Evolutionary conservation across 345 rosid species (phyloP).

Genomic region (Aegle marmelos): DNA sequence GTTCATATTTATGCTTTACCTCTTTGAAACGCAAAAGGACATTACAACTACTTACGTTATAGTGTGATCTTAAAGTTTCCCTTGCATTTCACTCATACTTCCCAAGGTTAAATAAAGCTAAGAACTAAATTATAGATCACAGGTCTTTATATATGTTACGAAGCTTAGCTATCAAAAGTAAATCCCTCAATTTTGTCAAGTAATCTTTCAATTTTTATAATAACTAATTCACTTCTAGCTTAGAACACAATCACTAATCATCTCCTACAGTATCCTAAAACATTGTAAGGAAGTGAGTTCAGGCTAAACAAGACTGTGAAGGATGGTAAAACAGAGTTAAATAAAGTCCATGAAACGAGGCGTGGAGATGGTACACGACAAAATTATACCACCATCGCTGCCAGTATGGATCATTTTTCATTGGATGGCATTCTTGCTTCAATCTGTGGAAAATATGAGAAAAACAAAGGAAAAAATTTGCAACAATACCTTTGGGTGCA

Average conservation of each 20-base stretch:
- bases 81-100: background rate
- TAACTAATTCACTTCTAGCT: background rate
- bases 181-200: background rate
- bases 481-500: conserved; percentile 77
- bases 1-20: background rate
- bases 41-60: background rate
- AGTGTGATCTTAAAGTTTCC: background rate
- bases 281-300: background rate
- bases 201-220: background rate
- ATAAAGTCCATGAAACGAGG: background rate
- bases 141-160: background rate
- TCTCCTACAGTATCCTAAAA: background rate
- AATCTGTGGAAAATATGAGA: background rate
- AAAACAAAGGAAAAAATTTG: background rate
- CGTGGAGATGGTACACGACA: background rate
- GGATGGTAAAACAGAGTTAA: background rate
- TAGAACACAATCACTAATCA: background rate
- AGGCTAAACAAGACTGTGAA: background rate
- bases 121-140: background rate
- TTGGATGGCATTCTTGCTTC: background rate
- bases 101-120: background rate
- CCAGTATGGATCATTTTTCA: background rate
- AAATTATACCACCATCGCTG: background rate
- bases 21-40: background rate
- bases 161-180: background rate